Conservation (phyloP, 202 grass and related monocot genomes). For the Sporobolus alterniflorus region DNA sequence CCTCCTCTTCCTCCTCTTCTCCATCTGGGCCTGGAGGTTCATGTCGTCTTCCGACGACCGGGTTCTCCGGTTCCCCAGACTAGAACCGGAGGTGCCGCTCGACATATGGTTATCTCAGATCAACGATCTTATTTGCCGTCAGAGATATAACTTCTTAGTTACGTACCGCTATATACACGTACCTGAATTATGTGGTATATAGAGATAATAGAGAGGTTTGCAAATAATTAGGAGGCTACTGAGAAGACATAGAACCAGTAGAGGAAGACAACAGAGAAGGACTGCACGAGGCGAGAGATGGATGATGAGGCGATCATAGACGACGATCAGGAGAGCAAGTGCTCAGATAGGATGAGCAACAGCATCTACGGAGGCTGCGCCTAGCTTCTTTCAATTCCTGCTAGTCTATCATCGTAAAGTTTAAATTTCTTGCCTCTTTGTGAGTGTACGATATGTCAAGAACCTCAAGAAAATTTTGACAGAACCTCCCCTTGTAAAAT, state of each 20-base stretch:
- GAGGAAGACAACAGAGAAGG: constrained; percentile 92
- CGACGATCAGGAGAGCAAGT: constrained; percentile 46
- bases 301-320: constrained; percentile 67
- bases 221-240: constrained; percentile 21
- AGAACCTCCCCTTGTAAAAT: constrained; percentile 52
- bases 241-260: constrained; percentile 99
- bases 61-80: constrained; percentile 22
- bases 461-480: constrained; percentile 39
- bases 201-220: not conserved
- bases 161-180: not conserved
- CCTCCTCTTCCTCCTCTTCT: constrained; percentile 66
- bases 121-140: not conserved
- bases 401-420: constrained; percentile 33
- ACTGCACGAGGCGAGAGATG: constrained; percentile 77
- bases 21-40: constrained; percentile 50
- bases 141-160: constrained; percentile 16
- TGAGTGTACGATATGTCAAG: not conserved
- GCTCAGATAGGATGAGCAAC: constrained; percentile 56
- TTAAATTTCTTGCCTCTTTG: not conserved
- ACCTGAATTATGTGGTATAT: constrained; percentile 19
- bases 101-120: constrained; percentile 53
- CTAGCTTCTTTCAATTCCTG: not conserved
- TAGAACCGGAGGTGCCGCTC: constrained; percentile 47
- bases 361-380: constrained; percentile 39
- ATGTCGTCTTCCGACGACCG: constrained; percentile 22